phyloP scores from a whole-genome alignment of 495 filamentous ascomycete genomes.

The Letharia lupina region DNA sequence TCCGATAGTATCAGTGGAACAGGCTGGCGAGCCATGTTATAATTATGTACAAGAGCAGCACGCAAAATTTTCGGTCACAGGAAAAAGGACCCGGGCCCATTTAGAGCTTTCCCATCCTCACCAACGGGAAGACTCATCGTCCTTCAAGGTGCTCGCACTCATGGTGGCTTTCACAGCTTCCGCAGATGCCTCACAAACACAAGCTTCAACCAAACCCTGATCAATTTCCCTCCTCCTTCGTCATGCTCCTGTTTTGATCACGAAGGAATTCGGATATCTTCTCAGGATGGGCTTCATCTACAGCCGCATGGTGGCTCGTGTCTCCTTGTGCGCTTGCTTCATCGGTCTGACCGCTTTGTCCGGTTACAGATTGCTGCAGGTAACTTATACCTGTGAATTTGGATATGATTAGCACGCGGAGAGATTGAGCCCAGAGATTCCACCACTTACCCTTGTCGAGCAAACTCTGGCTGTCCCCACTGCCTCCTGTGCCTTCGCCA shows the following conservation, averaged over 20 bases:
- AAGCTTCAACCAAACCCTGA: not conserved
- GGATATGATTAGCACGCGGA: not conserved
- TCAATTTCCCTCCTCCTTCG: conserved; percentile 3
- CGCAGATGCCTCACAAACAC: not conserved
- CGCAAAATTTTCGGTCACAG: not conserved
- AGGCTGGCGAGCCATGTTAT: conserved; percentile 48
- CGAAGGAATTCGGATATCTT: conserved; percentile 17
- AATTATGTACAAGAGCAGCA: conserved; percentile 3
- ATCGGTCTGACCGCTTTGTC: conserved; percentile 3
- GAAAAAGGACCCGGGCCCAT: not conserved
- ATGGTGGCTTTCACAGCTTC: not conserved
- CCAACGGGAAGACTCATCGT: not conserved
- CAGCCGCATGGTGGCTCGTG: conserved; percentile 10
- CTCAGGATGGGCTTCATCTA: conserved; percentile 16
- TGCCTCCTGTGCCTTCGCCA: conserved; percentile 10
- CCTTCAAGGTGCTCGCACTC: not conserved
- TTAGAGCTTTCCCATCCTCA: not conserved
- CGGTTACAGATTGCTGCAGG: conserved; percentile 10
- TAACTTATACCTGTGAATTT: conserved; percentile 8
- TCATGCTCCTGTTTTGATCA: conserved; percentile 9
- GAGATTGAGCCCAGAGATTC: not conserved
- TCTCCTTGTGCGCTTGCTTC: not conserved
- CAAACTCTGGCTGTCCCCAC: conserved; percentile 15
- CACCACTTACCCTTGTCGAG: conserved; percentile 14
- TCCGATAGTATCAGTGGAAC: conserved; percentile 9